Evolutionary conservation across 176 grass and related monocot genomes (phyloP).

Genomic region (Avena eriantha): DNA sequence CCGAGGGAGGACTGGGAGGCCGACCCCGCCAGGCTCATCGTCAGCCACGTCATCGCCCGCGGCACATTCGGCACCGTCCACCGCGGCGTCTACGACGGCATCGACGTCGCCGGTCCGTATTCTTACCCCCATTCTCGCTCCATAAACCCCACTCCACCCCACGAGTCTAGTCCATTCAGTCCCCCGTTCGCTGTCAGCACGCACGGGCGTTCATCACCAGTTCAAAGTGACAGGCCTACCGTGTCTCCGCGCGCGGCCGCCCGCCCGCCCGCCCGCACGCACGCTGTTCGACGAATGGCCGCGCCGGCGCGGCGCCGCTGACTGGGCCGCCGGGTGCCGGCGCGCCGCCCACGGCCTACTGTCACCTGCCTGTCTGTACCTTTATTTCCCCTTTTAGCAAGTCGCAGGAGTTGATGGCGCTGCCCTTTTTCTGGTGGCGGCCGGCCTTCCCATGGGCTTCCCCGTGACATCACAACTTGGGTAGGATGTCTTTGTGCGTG

Average conservation of each 20-base stretch:
- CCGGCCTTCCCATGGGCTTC: conserved; percentile 2
- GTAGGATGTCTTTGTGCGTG: conserved; percentile 21
- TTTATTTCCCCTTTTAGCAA: conserved; percentile 47
- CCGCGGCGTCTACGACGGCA: conserved; percentile 89
- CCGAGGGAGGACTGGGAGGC: conserved; percentile 83
- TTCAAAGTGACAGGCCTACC: background rate
- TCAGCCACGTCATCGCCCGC: conserved; percentile 83
- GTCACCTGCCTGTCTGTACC: background rate
- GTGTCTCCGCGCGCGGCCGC: background rate
- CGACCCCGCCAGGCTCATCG: conserved; percentile 74
- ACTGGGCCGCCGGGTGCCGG: background rate
- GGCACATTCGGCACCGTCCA: conserved; percentile 98
- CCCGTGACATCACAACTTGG: conserved; percentile 49
- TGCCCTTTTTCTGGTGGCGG: conserved; percentile 13
- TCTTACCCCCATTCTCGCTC: background rate
- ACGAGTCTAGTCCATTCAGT: background rate
- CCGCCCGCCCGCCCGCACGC: background rate
- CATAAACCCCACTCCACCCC: too few relatives aligned
- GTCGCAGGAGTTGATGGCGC: conserved; percentile 36
- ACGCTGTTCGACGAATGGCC: conserved; percentile 35
- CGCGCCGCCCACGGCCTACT: background rate
- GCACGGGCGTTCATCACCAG: background rate
- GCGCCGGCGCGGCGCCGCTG: background rate
- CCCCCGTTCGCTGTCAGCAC: background rate
- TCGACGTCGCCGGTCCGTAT: conserved; percentile 81